Evolutionary conservation across 495 filamentous ascomycete species (phyloP), one percentile per base, ranked within the genome.

Genomic region (Xylaria flabelliformis): DNA sequence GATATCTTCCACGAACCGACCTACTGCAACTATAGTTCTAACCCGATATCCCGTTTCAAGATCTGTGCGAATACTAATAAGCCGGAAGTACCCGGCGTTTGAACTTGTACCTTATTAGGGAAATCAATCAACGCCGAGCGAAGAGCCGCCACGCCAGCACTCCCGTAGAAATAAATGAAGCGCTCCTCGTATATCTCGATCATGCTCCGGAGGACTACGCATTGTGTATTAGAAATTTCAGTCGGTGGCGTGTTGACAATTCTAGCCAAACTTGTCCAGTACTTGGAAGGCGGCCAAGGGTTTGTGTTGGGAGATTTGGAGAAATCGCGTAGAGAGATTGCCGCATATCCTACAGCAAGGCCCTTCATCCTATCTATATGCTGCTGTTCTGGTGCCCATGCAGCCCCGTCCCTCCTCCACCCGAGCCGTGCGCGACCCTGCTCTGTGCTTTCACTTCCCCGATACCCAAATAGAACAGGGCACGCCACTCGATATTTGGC

Each of bases 281-380:
- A 98, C 32, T 94, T 84, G 32, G 84, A 84, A 53, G 92, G 91
- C 0, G 94, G 93, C 76, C 91, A 94, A 0, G 95, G 94, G 71
- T 97, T 97, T 26, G 78, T 79, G 72, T 88, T 85, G 39, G 83
- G 83, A 0, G 90, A 88, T 72, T 86, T 90, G 42, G 85, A 84
- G 76, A 97, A 99, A 74, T 97, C 92, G 42, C 95, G 90, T 7
- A 97, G 84, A 2, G 91, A 86, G 19, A 98, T 82, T 8, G 95
- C 87, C 0, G 95, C 91, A 77, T 89, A 99, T 3, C 97, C 97
- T 21, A 92, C 90, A 0, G 89, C 93, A 1, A 98, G 82, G 2
- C 94, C 96, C 8, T 89, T 91, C 92, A 97, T 95, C 26, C 93
- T 88, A 74, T 94, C 91, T 70, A 86, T 85, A 81, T 98, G 94